These are phyloP conservation scores for Suhomyces bolitotheri DNA, from an alignment of 1,139 yeast species.

Conservation along the genomic window DNA sequence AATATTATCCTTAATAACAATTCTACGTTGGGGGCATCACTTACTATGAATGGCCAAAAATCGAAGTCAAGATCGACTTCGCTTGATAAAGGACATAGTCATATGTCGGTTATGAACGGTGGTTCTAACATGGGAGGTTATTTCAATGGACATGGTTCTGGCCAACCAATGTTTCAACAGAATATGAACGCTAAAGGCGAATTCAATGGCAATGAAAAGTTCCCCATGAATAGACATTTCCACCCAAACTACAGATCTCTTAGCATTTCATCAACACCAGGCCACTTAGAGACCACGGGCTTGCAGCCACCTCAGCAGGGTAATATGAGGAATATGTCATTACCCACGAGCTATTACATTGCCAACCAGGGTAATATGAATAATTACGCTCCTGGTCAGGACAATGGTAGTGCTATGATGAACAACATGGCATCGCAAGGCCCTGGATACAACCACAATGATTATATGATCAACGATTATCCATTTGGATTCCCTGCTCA, in stretches of 20 bases:
- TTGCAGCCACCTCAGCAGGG: slow-evolving; percentile 3
- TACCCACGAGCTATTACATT: slow-evolving; percentile 12
- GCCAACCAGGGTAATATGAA: slow-evolving; percentile 1
- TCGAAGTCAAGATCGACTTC: slow-evolving; percentile 11
- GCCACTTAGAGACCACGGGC: slow-evolving; percentile 3
- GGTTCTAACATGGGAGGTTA: slow-evolving; percentile 1
- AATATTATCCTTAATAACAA: slow-evolving; percentile 31
- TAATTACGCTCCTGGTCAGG: slow-evolving; percentile 1
- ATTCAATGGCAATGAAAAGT: slow-evolving; percentile 20
- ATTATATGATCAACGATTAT: slow-evolving; percentile 16
- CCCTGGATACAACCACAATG: slow-evolving; percentile 9
- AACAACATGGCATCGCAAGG: slow-evolving; percentile 7
- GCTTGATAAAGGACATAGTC: slow-evolving; percentile 6
- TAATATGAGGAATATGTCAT: slow-evolving; percentile 13
- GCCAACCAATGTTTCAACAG: slow-evolving; percentile 10
- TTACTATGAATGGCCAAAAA: slow-evolving; percentile 10
- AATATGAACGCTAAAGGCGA: slow-evolving; percentile 38
- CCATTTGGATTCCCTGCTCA: slow-evolving; percentile 18
- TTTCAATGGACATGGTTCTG: not conserved
- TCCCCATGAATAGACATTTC: slow-evolving; percentile 1
- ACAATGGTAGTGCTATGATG: slow-evolving; percentile 1
- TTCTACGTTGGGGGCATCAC: not conserved
- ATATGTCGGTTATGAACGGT: slow-evolving; percentile 4
- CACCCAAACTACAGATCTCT: slow-evolving; percentile 10
- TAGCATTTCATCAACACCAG: slow-evolving; percentile 12